A percentile compares a stretch with the other conserved stretches of the same genome.
Evolutionary conservation across 129 eudicot genomes (phyloP).

Genomic region (Chrysanthemum makinoi): DNA sequence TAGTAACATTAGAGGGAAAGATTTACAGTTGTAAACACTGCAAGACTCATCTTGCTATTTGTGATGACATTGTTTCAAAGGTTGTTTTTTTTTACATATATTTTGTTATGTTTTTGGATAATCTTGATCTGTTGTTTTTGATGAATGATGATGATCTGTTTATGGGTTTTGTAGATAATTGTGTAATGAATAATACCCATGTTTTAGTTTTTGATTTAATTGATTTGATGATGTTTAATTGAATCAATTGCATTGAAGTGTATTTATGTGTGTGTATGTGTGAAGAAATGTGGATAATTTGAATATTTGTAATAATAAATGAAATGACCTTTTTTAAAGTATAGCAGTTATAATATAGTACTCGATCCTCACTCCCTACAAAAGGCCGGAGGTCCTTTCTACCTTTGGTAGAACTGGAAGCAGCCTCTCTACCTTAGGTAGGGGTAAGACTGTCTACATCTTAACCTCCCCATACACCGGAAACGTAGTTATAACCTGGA

Average conservation of each 20-base stretch:
- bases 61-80: conserved; percentile 83
- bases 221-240: background rate
- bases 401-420: no score
- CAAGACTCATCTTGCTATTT: conserved; percentile 80
- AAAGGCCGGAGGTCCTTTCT: no score
- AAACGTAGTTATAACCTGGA: no score
- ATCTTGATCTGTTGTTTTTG: conserved; percentile 13
- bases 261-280: background rate
- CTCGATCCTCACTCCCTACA: no score
- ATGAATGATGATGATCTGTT: background rate
- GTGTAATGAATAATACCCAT: background rate
- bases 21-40: conserved; percentile 96
- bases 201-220: conserved; percentile 16
- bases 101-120: background rate
- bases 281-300: conserved; percentile 11
- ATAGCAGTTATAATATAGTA: no score
- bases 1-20: conserved; percentile 80
- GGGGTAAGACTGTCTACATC: no score
- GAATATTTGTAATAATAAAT: background rate
- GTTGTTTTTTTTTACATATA: conserved; percentile 22
- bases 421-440: no score
- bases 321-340: background rate
- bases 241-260: background rate
- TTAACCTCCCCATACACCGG: no score
- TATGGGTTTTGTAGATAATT: conserved; percentile 2